Evolutionary conservation across 305 asterid species (phyloP).

Genomic region (Ajuga reptans): DNA sequence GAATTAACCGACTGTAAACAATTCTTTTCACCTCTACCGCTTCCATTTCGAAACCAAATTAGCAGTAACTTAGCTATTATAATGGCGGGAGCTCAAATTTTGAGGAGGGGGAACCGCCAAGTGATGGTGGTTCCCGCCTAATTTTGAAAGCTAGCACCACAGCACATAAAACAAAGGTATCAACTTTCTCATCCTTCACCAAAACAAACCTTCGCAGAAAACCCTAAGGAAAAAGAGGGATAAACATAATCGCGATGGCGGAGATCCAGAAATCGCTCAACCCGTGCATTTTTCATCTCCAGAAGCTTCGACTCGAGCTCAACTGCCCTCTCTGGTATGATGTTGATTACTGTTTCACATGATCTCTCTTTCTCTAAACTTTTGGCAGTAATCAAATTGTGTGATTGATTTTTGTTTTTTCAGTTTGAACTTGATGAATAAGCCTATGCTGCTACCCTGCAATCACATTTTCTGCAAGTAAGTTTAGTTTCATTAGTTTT

Average conservation of each 20-base stretch:
- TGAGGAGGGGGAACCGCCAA: conserved; percentile 16
- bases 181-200: neutral
- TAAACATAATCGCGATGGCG: conserved; percentile 26
- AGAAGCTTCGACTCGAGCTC: conserved; percentile 74
- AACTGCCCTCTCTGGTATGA: conserved; percentile 72
- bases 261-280: conserved; percentile 44
- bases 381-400: neutral
- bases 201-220: neutral
- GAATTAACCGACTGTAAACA: neutral
- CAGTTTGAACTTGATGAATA: conserved; percentile 63
- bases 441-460: conserved; percentile 77
- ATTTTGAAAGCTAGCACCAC: neutral
- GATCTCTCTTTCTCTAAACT: neutral
- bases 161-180: neutral
- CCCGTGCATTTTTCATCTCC: conserved; percentile 64
- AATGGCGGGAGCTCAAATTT: conserved; percentile 17
- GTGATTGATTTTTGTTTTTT: neutral
- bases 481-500: conserved; percentile 17
- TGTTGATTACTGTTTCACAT: neutral
- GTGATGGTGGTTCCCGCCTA: conserved; percentile 16
- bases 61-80: neutral
- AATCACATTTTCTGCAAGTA: conserved; percentile 81
- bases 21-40: neutral
- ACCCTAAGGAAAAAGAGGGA: conserved; percentile 6
- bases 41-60: neutral